Percentiles rank a stretch among this genome's conserved stretches.
Conservation (phyloP, 176 grass and related monocot species). For the Luzula sylvatica region DNA sequence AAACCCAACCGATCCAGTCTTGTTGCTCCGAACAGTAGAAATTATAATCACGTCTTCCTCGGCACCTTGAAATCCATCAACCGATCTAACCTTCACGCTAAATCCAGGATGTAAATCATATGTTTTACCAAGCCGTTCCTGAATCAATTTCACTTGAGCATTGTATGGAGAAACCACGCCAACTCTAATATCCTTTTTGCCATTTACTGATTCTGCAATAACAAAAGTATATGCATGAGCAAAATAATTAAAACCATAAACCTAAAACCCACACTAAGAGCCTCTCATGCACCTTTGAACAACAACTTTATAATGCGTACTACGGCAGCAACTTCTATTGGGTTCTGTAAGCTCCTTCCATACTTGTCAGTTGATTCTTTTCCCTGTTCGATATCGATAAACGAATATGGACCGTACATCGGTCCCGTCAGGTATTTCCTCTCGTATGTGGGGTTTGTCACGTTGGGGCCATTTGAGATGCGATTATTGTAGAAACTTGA, state of each 20-base stretch:
- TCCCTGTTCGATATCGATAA: conserved; percentile 28
- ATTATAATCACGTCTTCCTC: conserved; percentile 70
- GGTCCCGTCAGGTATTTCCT: conserved; percentile 11
- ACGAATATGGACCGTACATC: conserved; percentile 63
- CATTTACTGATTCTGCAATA: conserved; percentile 16
- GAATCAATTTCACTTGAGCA: conserved; percentile 38
- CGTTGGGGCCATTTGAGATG: conserved; percentile 43
- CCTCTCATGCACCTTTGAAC: conserved; percentile 28
- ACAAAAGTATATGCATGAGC: too few relatives aligned
- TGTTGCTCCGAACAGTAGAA: conserved; percentile 52
- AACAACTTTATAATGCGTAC: conserved; percentile 33
- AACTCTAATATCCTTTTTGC: conserved; percentile 2
- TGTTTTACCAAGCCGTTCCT: conserved; percentile 26
- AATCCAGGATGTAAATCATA: conserved; percentile 4
- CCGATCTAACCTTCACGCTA: conserved; percentile 54
- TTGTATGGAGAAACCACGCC: conserved; percentile 50
- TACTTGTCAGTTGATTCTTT: conserved; percentile 31
- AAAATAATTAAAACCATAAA: too few relatives aligned
- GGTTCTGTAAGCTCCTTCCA: conserved; percentile 36
- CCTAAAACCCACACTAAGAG: too few relatives aligned
- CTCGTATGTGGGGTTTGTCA: conserved; percentile 23
- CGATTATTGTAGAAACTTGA: conserved; percentile 27
- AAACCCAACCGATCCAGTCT: conserved; percentile 34
- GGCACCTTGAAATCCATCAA: conserved; percentile 76
- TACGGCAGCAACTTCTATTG: conserved; percentile 41